Conservation (phyloP, 768 basidiomycete species). For the Phanerochaete sordida region DNA sequence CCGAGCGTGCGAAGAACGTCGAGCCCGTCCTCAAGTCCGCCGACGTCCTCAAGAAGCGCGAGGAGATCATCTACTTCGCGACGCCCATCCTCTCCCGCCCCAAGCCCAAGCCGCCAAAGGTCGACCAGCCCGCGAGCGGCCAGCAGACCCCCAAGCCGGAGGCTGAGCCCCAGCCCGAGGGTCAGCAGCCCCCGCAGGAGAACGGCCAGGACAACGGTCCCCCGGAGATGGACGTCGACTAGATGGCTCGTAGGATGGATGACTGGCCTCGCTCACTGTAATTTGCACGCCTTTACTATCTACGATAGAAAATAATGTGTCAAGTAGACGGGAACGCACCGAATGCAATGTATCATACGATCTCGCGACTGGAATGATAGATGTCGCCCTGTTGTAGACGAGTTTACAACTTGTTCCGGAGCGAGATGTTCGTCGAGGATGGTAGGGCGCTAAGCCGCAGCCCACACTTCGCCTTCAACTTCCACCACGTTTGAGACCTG, state of each 20-base stretch:
- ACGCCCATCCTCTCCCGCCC: constrained; percentile 88
- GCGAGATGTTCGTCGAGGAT: background rate
- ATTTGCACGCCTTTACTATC: constrained; percentile 5
- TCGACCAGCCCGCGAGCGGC: constrained; percentile 69
- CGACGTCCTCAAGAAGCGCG: constrained; percentile 88
- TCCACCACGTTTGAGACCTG: background rate
- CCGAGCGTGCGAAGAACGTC: constrained; percentile 84
- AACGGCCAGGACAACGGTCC: constrained; percentile 46
- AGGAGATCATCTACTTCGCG: constrained; percentile 88
- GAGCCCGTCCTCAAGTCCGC: constrained; percentile 78
- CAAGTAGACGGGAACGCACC: constrained; percentile 9
- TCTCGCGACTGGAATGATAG: background rate
- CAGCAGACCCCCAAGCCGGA: constrained; percentile 50
- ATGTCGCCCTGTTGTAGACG: background rate
- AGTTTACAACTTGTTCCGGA: too few species aligned
- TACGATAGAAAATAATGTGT: constrained; percentile 14
- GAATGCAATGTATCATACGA: constrained; percentile 11
- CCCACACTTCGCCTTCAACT: background rate
- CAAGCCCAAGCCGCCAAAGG: constrained; percentile 82
- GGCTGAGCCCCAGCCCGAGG: constrained; percentile 26
- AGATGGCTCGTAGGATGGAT: constrained; percentile 20
- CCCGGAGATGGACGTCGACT: constrained; percentile 85
- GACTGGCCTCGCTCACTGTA: background rate
- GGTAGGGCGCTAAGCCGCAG: background rate
- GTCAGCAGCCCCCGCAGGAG: constrained; percentile 19